phyloP scores from a whole-genome alignment of 2,329 filamentous ascomycete species.

The Ustulina deusta region DNA sequence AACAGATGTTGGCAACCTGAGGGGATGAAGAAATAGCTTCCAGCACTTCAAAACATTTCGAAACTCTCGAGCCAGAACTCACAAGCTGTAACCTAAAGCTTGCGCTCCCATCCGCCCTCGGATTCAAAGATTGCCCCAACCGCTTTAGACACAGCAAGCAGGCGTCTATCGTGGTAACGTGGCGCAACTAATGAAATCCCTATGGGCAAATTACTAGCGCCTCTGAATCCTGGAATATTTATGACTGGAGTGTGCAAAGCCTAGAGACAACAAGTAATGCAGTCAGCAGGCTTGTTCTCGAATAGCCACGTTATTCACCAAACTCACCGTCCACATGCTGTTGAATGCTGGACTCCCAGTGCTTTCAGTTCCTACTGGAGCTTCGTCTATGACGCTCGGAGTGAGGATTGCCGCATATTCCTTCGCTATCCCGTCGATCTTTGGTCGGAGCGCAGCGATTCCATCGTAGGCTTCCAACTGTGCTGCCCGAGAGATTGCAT shows the following conservation, averaged over 20 bases:
- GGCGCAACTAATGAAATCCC: constrained; percentile 66
- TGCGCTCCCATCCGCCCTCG: constrained; percentile 52
- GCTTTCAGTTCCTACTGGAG: constrained; percentile 63
- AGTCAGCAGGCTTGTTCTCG: neutral
- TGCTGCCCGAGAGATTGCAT: constrained; percentile 57
- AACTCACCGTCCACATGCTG: constrained; percentile 64
- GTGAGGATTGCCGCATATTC: constrained; percentile 67
- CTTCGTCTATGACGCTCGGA: constrained; percentile 70
- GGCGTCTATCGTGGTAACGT: constrained; percentile 58
- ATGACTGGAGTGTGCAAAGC: constrained; percentile 70
- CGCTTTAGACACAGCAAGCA: constrained; percentile 55
- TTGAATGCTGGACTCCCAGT: constrained; percentile 69
- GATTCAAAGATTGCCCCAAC: constrained; percentile 56
- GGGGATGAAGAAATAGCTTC: neutral
- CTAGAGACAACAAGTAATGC: constrained; percentile 39
- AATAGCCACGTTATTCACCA: neutral
- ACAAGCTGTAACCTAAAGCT: constrained; percentile 1
- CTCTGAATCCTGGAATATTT: constrained; percentile 73
- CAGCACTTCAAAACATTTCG: neutral
- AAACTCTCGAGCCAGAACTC: neutral
- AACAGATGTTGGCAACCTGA: too few relatives aligned
- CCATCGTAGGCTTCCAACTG: constrained; percentile 67
- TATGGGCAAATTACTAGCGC: constrained; percentile 68
- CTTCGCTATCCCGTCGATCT: constrained; percentile 64
- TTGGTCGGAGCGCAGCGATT: constrained; percentile 64